Conservation (phyloP, 495 filamentous ascomycete species). For the Penicillium manginii region DNA sequence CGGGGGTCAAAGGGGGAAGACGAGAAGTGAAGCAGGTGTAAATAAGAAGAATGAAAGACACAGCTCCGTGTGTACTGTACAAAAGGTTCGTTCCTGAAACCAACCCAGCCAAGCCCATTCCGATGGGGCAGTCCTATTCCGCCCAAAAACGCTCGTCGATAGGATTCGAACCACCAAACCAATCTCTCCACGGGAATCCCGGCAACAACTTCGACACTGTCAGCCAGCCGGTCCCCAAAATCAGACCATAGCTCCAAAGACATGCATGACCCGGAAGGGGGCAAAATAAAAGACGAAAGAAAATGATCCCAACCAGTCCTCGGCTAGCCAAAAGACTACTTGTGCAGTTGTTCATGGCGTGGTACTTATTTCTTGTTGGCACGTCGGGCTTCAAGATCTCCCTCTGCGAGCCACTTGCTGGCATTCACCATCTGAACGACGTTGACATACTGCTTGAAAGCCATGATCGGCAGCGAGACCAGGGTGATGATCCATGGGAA, state of each 20-base stretch:
- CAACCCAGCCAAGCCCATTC: conserved; percentile 16
- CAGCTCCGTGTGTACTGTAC: conserved; percentile 34
- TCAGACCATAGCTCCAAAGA: conserved; percentile 45
- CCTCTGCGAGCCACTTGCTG: conserved; percentile 87
- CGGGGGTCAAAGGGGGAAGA: conserved; percentile 19
- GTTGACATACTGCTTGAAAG: conserved; percentile 90
- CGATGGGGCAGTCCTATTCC: conserved; percentile 19
- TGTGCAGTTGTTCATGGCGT: neutral
- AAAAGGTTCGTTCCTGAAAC: conserved; percentile 4
- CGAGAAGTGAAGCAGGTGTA: conserved; percentile 9
- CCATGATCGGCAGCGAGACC: conserved; percentile 85
- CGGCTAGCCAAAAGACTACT: neutral
- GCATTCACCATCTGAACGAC: conserved; percentile 94
- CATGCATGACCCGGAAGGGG: conserved; percentile 38
- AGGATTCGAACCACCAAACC: conserved; percentile 26
- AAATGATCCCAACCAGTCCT: neutral
- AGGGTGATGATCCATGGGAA: conserved; percentile 87
- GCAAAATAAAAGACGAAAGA: conserved; percentile 19
- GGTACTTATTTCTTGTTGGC: conserved; percentile 38
- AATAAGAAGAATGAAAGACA: conserved; percentile 23
- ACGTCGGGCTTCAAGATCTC: conserved; percentile 56
- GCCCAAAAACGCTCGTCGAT: conserved; percentile 26
- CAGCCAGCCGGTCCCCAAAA: conserved; percentile 23
- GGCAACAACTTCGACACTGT: conserved; percentile 18
- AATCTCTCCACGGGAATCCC: conserved; percentile 18